A percentile compares a stretch with the other conserved stretches of the same genome.
Evolutionary conservation across 345 rosid species (phyloP).

Genomic region (Noccaea bulbosa): DNA sequence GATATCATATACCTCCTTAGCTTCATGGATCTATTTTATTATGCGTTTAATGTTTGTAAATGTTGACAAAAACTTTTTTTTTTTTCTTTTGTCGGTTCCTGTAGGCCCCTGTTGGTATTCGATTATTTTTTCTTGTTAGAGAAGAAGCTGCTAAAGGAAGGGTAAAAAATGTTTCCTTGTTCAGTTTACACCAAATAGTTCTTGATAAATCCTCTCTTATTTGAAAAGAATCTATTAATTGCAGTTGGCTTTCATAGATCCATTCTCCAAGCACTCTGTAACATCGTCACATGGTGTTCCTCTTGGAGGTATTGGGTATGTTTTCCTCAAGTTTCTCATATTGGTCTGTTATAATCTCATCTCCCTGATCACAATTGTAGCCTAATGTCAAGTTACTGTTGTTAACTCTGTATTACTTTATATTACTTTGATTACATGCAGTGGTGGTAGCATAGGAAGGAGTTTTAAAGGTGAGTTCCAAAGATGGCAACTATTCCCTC

Average conservation of each 20-base stretch:
- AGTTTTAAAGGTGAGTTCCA: constrained; percentile 90
- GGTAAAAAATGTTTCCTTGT: constrained; percentile 44
- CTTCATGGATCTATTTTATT: no score
- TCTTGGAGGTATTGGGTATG: constrained; percentile 88
- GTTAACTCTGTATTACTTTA: neutral
- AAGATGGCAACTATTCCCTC: constrained; percentile 82
- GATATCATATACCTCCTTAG: no score
- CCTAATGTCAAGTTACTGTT: neutral
- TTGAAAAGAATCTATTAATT: constrained; percentile 28
- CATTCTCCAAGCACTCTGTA: constrained; percentile 58
- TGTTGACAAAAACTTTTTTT: no score
- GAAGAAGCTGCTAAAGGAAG: constrained; percentile 68
- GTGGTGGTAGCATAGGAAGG: constrained; percentile 92
- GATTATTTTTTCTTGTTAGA: constrained; percentile 60
- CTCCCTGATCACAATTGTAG: neutral
- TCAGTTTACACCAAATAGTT: neutral
- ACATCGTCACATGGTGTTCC: constrained; percentile 81
- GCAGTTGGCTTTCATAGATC: constrained; percentile 63
- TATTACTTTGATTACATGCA: constrained; percentile 31
- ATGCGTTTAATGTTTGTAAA: no score
- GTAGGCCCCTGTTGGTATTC: constrained; percentile 89
- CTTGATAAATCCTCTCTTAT: constrained; percentile 17
- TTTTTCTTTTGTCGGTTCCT: neutral
- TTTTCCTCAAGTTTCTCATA: constrained; percentile 27
- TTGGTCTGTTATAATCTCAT: neutral